A percentile compares a stretch with the other conserved stretches of the same genome.
These are phyloP conservation scores for Vitellaria paradoxa DNA, from an alignment of 179 eudicot genomes.

Conservation along the genomic window DNA sequence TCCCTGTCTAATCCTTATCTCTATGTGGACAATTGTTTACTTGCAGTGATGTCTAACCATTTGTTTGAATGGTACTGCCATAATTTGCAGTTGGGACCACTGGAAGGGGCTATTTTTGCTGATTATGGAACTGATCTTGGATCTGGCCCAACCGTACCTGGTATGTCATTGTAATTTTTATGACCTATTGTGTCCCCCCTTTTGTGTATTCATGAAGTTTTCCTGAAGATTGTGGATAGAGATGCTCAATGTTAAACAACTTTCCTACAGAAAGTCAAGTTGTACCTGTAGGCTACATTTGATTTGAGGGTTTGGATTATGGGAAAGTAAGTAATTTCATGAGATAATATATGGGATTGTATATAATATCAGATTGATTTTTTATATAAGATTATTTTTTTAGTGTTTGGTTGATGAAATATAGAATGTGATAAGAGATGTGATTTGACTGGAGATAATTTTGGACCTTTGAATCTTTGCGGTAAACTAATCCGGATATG, in stretches of 20 bases:
- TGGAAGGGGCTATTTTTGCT: constrained; percentile 87
- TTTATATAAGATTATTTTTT: too few relatives aligned
- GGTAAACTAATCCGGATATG: too few relatives aligned
- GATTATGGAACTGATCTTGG: constrained; percentile 99
- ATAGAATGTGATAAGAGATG: too few relatives aligned
- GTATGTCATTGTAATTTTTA: constrained; percentile 33
- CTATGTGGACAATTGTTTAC: background rate
- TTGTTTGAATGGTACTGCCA: background rate
- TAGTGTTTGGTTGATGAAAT: too few relatives aligned
- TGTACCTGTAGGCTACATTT: background rate
- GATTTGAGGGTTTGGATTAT: too few relatives aligned
- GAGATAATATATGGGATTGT: too few relatives aligned
- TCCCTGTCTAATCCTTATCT: background rate
- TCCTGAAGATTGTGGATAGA: background rate
- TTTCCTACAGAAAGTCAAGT: background rate
- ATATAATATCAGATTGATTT: too few relatives aligned
- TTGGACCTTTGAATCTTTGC: too few relatives aligned
- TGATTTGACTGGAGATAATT: too few relatives aligned
- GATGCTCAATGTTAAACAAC: background rate
- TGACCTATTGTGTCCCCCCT: background rate
- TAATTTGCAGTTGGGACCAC: constrained; percentile 69
- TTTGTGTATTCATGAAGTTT: too few relatives aligned
- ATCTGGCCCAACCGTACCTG: constrained; percentile 81
- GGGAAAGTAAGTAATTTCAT: too few relatives aligned
- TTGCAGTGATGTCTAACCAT: background rate